phyloP scores from a whole-genome alignment of 768 basidiomycete species.

The Leccinum disarticulatum region DNA sequence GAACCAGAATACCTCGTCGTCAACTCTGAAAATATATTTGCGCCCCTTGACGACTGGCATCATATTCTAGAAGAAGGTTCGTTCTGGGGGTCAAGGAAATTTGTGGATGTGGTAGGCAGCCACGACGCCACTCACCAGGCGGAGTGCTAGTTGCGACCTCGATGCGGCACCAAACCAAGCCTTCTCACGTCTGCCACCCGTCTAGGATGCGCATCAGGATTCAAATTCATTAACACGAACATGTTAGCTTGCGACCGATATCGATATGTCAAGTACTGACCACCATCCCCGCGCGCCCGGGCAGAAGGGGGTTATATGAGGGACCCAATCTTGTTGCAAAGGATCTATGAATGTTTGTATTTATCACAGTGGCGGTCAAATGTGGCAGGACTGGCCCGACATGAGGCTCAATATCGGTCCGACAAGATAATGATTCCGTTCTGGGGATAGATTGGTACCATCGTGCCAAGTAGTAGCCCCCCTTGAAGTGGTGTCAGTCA shows the following conservation, averaged over 20 bases:
- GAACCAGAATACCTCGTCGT: neutral
- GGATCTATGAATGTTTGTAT: neutral
- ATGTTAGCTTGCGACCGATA: neutral
- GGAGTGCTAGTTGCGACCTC: neutral
- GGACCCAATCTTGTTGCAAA: neutral
- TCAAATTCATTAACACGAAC: neutral
- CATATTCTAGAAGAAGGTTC: neutral
- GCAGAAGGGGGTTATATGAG: neutral
- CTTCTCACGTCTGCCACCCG: neutral
- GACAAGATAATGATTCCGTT: neutral
- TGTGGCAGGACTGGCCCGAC: neutral
- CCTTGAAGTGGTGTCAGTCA: neutral
- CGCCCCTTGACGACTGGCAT: slow-evolving; percentile 2
- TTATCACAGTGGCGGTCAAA: neutral
- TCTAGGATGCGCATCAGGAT: neutral
- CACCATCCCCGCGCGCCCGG: neutral
- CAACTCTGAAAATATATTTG: neutral
- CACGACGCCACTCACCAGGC: neutral
- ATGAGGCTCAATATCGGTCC: neutral
- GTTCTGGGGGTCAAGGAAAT: neutral
- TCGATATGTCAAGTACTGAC: neutral
- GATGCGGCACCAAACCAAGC: neutral
- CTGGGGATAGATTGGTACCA: neutral
- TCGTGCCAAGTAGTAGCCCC: neutral
- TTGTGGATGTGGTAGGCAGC: neutral